Base-by-base conservation (phyloP, 306 rosid species). In the Adenanthera pavonina region DNA sequence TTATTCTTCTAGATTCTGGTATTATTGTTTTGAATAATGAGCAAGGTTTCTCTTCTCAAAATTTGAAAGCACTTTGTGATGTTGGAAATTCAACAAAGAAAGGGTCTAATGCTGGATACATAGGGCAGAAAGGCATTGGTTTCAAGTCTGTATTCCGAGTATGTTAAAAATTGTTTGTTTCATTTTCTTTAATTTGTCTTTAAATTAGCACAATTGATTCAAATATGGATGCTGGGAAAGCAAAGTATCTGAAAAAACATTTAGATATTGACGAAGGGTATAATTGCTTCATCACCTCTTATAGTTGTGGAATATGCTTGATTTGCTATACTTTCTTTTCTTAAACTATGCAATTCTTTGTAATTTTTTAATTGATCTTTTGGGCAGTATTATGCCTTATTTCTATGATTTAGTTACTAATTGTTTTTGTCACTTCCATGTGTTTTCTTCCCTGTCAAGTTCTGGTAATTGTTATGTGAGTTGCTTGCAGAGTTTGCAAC, bases 71-170 rank as follows among this genome's bases (percentile, higher is more conserved):
- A 57, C 97, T 95, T 73, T 95, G 99, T 84, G 99, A 95, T 85
- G 88, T 95, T 89, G 99, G 99, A 65, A 95, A 87, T 85, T 95
- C 99, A 25, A 95, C 99, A 34, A 95, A 95, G 92, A 93, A 91
- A 78, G 99, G 97, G 78, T 90, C 93, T 69, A 88, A 59, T 86
- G 89, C 92, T 82, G 99, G 99, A 77, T 95, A 95, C 84, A 95
- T 95, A 68, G 99, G 99, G 78, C 83, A 91, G 91, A 95, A 95
- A 84, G 99, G 99, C 89, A 95, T 95, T 64, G 99, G 99, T 81
- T 95, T 95, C 85, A 95, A 95, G 85, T 95, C 99, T 72, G 99
- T 95, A 72, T 95, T 95, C 73, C 93, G 99, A 84, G 99, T 93
- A 93, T 46, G 95, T 85, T 30, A 7, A 48, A 61, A 36, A 61